phyloP scores from a whole-genome alignment of 345 rosid species.

The Erodium maritimum region DNA sequence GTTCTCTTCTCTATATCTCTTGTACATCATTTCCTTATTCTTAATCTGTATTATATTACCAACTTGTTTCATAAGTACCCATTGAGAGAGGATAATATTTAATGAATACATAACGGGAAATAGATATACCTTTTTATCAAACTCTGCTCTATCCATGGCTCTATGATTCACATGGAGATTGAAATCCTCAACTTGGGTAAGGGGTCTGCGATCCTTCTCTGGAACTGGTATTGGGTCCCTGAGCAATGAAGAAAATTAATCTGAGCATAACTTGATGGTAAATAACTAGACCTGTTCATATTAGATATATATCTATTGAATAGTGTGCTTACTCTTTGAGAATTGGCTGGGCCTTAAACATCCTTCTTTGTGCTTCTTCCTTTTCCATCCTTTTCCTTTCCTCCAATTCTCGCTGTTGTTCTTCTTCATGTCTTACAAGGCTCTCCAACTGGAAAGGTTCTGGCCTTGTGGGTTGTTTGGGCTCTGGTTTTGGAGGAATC shows the following conservation, averaged over 20 bases:
- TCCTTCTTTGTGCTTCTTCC: constrained; percentile 62
- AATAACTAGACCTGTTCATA: too few species aligned
- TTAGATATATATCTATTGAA: too few species aligned
- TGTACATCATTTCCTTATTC: constrained; percentile 73
- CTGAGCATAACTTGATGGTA: too few species aligned
- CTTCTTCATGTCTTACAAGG: constrained; percentile 78
- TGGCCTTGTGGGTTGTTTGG: constrained; percentile 70
- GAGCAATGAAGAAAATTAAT: constrained; percentile 3
- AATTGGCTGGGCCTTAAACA: constrained; percentile 71
- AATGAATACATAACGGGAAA: constrained; percentile 1
- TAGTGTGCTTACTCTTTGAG: constrained; percentile 48
- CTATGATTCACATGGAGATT: constrained; percentile 61
- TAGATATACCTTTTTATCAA: constrained; percentile 63
- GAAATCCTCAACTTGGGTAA: constrained; percentile 65
- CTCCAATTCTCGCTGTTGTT: constrained; percentile 67
- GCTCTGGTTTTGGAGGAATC: constrained; percentile 88
- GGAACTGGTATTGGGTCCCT: constrained; percentile 93
- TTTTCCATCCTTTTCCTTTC: constrained; percentile 57
- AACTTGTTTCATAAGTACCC: too few species aligned
- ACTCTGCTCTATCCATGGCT: constrained; percentile 75
- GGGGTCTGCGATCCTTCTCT: constrained; percentile 77
- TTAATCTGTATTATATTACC: too few species aligned
- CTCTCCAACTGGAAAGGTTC: constrained; percentile 85
- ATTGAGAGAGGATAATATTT: too few species aligned
- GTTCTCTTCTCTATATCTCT: constrained; percentile 90